Evolutionary conservation across 2,329 filamentous ascomycete genomes (phyloP), one percentile per base, ranked within the genome.

Genomic region (Aspergillus brunneoviolaceus): DNA sequence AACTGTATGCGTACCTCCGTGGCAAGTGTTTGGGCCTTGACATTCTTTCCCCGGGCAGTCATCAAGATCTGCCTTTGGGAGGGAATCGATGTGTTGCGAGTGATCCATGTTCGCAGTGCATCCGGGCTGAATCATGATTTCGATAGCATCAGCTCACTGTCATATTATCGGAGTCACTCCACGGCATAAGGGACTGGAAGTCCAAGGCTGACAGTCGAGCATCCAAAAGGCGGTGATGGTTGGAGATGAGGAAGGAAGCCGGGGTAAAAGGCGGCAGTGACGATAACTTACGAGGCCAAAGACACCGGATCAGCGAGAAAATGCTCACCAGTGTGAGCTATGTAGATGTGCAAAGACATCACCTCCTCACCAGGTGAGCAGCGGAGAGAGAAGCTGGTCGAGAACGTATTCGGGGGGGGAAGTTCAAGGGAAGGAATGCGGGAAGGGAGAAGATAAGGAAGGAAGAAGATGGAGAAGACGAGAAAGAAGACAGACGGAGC

Each of bases 261-360:
- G 52, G 39, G 58, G 14, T 39, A 31, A 31, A n/a, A 27, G 16
- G 42, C 19, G 11, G 42, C 23, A 47, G 51, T 1, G 25, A 48
- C 23, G 52, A 60, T 55, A 59, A 81, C 87, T 69, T 81, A 92
- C 89, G 88, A 89, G 69, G 85, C 83, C 77, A 94, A 90, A 73
- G 87, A 85, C 65, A 87, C 84, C 67, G 88, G 86, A 79, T 96
- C 91, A 76, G 90, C 85, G 76, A 88, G 84, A 74, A 96, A 84
- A 79, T 89, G 89, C 83, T 92, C 89, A 82, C 94, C 94, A 78
- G 90, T 92, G 81, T 96, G 93, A 84, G 92, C 92, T 75, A 96
- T 89, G 82, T 92, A 91, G 79, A 96, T 88, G 81, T 91, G 87
- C 76, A 94, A 86, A 81, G 91, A 90, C 92, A 96, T 96, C 79